These are phyloP conservation scores for Linum usitatissimum DNA, from an alignment of 345 rosid species.

Conservation along the genomic window DNA sequence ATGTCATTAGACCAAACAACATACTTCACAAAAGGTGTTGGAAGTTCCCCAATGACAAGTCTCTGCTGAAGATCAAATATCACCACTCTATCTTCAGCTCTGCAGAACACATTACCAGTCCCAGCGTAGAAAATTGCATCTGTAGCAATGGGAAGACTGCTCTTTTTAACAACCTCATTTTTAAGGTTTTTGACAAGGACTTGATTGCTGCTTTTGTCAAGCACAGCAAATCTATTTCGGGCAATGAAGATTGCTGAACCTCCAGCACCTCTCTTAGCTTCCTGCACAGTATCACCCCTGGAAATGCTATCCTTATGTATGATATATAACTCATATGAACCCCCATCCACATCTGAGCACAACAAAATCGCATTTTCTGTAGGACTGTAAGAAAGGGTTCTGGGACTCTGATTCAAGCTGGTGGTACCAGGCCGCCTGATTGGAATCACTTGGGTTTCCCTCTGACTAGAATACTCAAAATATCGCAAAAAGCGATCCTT, in stretches of 20 bases:
- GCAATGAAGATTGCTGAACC: slow-evolving; percentile 79
- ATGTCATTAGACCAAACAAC: slow-evolving; percentile 89
- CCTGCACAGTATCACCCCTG: slow-evolving; percentile 60
- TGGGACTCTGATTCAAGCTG: slow-evolving; percentile 76
- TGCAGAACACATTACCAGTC: slow-evolving; percentile 70
- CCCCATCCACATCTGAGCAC: slow-evolving; percentile 88
- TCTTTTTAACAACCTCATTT: slow-evolving; percentile 75
- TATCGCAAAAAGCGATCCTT: slow-evolving; percentile 77
- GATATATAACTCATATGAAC: slow-evolving; percentile 77
- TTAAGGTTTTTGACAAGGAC: slow-evolving; percentile 68
- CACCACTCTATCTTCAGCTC: slow-evolving; percentile 78
- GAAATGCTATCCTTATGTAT: slow-evolving; percentile 68
- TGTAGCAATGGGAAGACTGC: slow-evolving; percentile 53
- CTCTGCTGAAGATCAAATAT: slow-evolving; percentile 87
- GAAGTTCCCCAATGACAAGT: slow-evolving; percentile 75
- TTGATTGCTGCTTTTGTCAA: slow-evolving; percentile 77
- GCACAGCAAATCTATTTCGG: slow-evolving; percentile 84
- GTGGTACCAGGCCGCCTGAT: slow-evolving; percentile 72
- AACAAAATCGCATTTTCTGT: slow-evolving; percentile 80
- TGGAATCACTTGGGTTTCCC: slow-evolving; percentile 70
- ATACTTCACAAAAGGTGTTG: slow-evolving; percentile 64
- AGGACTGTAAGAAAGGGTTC: slow-evolving; percentile 86
- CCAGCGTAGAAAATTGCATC: slow-evolving; percentile 94
- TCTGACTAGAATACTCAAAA: slow-evolving; percentile 66
- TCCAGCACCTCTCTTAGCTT: slow-evolving; percentile 79